Base-by-base conservation (phyloP, 148 eudicot genomes). In the Nepenthes gracilis region DNA sequence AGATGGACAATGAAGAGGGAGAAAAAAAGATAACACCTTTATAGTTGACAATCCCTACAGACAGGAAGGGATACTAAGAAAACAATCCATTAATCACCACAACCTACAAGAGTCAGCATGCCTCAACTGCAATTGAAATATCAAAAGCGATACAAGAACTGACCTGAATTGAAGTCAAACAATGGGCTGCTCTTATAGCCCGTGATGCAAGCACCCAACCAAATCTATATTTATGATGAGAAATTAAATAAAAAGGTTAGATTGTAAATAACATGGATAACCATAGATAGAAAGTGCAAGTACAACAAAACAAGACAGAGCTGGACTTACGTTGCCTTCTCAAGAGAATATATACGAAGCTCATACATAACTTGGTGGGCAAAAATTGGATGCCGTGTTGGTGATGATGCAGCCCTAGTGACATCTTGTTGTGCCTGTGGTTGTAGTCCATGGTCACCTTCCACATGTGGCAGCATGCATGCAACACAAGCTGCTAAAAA, bases 81-180 rank as follows among this genome's bases (percentile, higher is more conserved):
- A 23, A 23, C 23, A 3, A 40, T 8, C 45, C 45, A 40, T 40
- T 40, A 8, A 0, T 8, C 45, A 3, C 4, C 45, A 40, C 4
- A 40, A 40, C 8, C 6, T 40, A 40, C 45, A 40, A 40, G 45
- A 40, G 45, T 40, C 45, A 40, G 32, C 15, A 12, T 12, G 15
- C 23, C 15, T 13, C 14, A 52, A 13, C 23, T 52, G 55, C 55
- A 52, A 13, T 52, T n/a, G 1, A 12, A 23, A 52, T 11, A 12
- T 6, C 58, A 33, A 32, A 2, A 55, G 36, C 38, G 10, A 58
- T 32, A 55, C 38, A 34, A 62, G 13, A 59, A 70, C 83, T 68
- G 60, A 89, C 99, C 99, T 94, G 99, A 54, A 94, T 89, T 64
- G 99, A 94, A 47, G 99, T 94, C 72, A 94, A 78, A 80, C 99